Evolutionary conservation across 192 early-diverging fungal genomes (phyloP).

Genomic region (Lobosporangium transversale): DNA sequence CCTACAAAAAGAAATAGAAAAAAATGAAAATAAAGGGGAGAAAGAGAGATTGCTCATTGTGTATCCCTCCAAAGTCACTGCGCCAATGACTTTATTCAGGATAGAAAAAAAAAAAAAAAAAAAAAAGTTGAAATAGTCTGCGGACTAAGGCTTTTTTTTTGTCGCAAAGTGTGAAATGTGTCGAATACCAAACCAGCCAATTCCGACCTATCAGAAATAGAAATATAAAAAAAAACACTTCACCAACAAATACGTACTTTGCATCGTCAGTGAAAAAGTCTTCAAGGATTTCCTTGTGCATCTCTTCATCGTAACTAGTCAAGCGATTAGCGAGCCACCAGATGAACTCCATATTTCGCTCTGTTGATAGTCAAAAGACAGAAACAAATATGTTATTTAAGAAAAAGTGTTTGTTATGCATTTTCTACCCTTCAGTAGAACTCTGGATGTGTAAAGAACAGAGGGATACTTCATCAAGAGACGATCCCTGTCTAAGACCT

Average conservation of each 20-base stretch:
- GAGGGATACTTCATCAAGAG: too few relatives aligned
- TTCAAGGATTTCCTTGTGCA: constrained; percentile 61
- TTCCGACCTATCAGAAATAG: too few relatives aligned
- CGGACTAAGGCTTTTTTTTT: too few relatives aligned
- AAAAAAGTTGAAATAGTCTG: too few relatives aligned
- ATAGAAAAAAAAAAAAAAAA: too few relatives aligned
- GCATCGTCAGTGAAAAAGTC: constrained; percentile 64
- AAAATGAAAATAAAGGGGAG: background rate
- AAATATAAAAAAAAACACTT: constrained; percentile 4
- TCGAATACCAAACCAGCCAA: too few relatives aligned
- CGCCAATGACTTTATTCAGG: too few relatives aligned
- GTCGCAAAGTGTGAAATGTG: too few relatives aligned
- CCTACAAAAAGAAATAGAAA: background rate
- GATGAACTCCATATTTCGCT: constrained; percentile 50
- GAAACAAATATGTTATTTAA: too few relatives aligned
- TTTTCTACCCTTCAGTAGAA: too few relatives aligned
- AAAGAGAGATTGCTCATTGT: background rate
- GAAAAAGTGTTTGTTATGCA: too few relatives aligned
- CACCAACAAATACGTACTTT: constrained; percentile 25
- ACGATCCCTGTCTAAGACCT: too few relatives aligned
- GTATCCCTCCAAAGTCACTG: background rate
- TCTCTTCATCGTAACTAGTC: constrained; percentile 58
- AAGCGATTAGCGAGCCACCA: constrained; percentile 58
- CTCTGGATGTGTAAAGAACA: background rate
- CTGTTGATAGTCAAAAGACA: background rate